These are phyloP conservation scores for Tylopilus balloui DNA, from an alignment of 768 basidiomycete genomes.

Conservation along the genomic window DNA sequence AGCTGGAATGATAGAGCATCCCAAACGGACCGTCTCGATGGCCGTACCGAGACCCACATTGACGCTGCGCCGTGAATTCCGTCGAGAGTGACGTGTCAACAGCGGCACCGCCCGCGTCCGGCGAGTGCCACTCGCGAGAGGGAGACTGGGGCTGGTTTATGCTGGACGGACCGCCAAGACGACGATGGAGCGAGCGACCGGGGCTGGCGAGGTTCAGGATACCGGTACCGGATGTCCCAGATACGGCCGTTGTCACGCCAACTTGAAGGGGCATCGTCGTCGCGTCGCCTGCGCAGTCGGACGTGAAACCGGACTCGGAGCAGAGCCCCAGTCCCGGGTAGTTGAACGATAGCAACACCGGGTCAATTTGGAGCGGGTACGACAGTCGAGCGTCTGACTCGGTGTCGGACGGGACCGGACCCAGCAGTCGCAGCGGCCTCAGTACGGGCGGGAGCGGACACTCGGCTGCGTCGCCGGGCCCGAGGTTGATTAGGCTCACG, in stretches of 20 bases:
- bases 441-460: conserved; percentile 22
- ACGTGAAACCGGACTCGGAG: not conserved
- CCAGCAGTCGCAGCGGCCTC: conserved; percentile 19
- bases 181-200: not conserved
- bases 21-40: conserved; percentile 3
- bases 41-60: not conserved
- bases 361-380: conserved; percentile 26
- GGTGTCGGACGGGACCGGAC: conserved; percentile 1
- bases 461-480: not conserved
- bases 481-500: conserved; percentile 6
- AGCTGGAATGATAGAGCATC: not conserved
- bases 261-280: too few species aligned
- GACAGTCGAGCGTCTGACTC: not conserved
- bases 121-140: not conserved
- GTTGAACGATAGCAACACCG: conserved; percentile 18
- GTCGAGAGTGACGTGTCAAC: not conserved
- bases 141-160: not conserved
- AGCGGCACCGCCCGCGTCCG: not conserved
- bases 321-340: conserved; percentile 5
- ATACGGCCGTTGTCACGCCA: too few species aligned
- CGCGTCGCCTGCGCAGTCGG: not conserved
- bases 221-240: too few species aligned
- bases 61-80: not conserved
- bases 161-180: not conserved
- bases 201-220: too few species aligned